Base-by-base conservation (phyloP, 495 filamentous ascomycete genomes). In the Aspergillus cristatus region DNA sequence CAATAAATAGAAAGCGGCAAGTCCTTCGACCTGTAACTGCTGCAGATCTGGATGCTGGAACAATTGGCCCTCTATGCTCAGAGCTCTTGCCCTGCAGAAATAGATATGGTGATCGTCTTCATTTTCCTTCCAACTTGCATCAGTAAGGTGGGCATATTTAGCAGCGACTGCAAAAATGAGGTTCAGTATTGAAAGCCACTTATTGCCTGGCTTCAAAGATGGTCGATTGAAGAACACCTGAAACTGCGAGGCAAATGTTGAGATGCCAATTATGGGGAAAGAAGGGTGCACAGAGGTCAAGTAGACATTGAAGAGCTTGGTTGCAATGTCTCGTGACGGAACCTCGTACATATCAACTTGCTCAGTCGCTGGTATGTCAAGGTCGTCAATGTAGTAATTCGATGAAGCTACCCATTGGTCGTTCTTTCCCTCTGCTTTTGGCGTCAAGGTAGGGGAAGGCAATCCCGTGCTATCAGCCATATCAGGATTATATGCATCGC, bases 81-180 rank as follows among this genome's bases (percentile, higher is more conserved):
- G 48, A 14, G 55, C 45, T 39, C 69, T 71, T 11, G 76, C 76
- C 40, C 72, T 57, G 3, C 67, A 57, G 49, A 75, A 77, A 45
- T 75, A 80, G 13, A 69, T 41, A 28, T 73, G 45, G 45, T 80
- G 76, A 37, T 70, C 66, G 36, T 71, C 53, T 15, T 69, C 63
- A 28, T 58, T 68, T 34, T 55, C 58, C 14, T 55, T 57, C 60
- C 60, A 71, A 20, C 65, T 60, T 10, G 60, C 58, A 25, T 63
- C 52, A 17, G 51, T 51, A 14, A 78, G 53, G 24, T 73, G 59
- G 3, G 58, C 59, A 48, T 75, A 73, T 38, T 65, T 64, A 2
- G 75, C 60, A 6, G 65, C 68, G 48, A 80, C 72, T 3, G 78
- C 79, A 53, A 82, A 78, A 8, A 82, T 68, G 12, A 80, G 48